phyloP scores from a whole-genome alignment of 148 eudicot genomes.

The Cornus suecica region DNA sequence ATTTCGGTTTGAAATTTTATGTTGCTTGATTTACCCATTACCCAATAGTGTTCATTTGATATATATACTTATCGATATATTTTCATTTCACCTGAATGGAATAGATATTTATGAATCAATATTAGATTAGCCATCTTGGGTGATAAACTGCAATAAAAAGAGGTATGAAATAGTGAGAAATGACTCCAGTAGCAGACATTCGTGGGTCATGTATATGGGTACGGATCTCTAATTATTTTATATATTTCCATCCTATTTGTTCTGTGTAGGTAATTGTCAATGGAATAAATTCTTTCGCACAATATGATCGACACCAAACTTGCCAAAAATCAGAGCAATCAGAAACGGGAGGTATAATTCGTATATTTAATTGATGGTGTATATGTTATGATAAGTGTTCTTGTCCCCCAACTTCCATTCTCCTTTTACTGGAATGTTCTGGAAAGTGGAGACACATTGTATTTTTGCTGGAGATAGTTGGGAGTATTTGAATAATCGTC shows the following conservation, averaged over 20 bases:
- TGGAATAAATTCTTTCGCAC: conserved; percentile 53
- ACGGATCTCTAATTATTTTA: neutral
- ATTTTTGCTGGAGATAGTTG: neutral
- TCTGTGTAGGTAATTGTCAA: conserved; percentile 44
- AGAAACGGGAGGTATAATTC: conserved; percentile 27
- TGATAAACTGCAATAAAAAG: too few relatives aligned
- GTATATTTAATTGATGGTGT: conserved; percentile 1
- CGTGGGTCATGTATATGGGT: too few relatives aligned
- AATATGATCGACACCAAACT: conserved; percentile 23
- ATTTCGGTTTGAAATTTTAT: too few relatives aligned
- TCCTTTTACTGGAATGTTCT: too few relatives aligned
- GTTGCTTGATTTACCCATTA: too few relatives aligned
- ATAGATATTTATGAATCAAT: too few relatives aligned
- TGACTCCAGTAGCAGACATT: too few relatives aligned
- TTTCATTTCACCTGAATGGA: too few relatives aligned
- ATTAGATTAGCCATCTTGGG: too few relatives aligned
- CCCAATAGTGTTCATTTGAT: too few relatives aligned
- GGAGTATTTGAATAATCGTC: neutral
- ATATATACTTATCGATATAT: too few relatives aligned
- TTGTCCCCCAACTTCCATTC: neutral
- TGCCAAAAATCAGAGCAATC: conserved; percentile 15
- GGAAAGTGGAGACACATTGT: neutral
- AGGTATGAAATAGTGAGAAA: too few relatives aligned
- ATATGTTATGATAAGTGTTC: neutral
- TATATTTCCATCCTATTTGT: neutral